These are phyloP conservation scores for Rhodotorula glutinis DNA, from an alignment of 1,284 basidiomycete species.

Conservation along the genomic window DNA sequence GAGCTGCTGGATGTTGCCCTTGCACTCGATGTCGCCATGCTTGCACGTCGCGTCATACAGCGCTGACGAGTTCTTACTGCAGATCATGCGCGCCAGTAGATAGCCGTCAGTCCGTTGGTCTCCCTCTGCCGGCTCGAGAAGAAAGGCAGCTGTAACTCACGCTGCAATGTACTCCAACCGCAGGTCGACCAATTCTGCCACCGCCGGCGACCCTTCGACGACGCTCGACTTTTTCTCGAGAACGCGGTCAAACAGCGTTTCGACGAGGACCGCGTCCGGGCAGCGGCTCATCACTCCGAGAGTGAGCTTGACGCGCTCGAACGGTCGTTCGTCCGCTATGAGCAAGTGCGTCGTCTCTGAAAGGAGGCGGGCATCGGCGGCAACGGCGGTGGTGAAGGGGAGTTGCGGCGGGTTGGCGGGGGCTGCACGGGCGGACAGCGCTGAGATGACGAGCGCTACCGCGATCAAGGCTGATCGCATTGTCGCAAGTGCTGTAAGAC, in stretches of 20 bases:
- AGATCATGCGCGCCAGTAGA: too few relatives aligned
- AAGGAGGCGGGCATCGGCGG: too few relatives aligned
- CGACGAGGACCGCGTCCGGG: conserved; percentile 33
- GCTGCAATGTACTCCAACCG: conserved; percentile 35
- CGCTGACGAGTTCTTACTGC: conserved; percentile 19
- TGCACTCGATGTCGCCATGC: conserved; percentile 42
- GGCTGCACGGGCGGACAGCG: neutral
- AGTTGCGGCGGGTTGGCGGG: neutral
- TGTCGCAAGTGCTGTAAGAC: neutral
- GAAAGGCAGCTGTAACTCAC: conserved; percentile 11
- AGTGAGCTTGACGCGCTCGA: conserved; percentile 6
- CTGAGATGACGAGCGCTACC: neutral
- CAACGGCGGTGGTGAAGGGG: neutral
- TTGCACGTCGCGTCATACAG: conserved; percentile 39
- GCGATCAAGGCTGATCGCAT: neutral
- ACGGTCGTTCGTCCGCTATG: neutral
- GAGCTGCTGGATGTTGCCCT: conserved; percentile 43
- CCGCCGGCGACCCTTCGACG: neutral
- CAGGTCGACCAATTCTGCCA: conserved; percentile 27
- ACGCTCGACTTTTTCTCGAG: conserved; percentile 7
- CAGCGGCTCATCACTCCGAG: conserved; percentile 36
- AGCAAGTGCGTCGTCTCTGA: neutral
- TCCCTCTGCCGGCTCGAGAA: too few relatives aligned
- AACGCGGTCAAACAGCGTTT: conserved; percentile 22
- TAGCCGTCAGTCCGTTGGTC: too few relatives aligned